Conservation (phyloP, 345 rosid genomes). For the Ceriops tagal region DNA sequence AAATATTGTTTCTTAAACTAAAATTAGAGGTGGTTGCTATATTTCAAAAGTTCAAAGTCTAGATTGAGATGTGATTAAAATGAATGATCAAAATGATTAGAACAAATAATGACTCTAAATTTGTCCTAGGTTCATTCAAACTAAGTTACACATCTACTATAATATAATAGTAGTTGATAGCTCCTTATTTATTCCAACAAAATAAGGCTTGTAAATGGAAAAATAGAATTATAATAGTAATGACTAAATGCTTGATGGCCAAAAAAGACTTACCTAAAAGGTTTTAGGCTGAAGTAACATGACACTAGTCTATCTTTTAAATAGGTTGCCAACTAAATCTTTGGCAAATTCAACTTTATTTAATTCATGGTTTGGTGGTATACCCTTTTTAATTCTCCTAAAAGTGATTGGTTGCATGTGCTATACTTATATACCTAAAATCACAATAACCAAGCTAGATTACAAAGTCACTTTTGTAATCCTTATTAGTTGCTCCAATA, state of each 20-base stretch:
- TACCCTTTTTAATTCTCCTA: too few species aligned
- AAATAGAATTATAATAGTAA: not conserved
- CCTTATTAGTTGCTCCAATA: too few species aligned
- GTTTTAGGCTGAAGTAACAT: not conserved
- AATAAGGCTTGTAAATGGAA: not conserved
- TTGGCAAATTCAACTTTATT: rapidly evolving
- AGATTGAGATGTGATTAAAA: not conserved
- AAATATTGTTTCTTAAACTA: not conserved
- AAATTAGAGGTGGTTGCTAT: not conserved
- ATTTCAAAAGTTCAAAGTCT: not conserved
- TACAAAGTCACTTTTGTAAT: too few species aligned
- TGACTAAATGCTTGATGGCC: not conserved
- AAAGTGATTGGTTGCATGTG: too few species aligned
- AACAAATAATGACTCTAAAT: not conserved
- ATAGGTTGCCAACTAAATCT: not conserved
- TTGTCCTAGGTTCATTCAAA: not conserved
- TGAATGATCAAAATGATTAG: not conserved
- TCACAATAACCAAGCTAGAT: too few species aligned
- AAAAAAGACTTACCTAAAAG: not conserved
- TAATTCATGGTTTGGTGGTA: too few species aligned
- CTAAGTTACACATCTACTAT: not conserved
- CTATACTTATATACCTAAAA: too few species aligned
- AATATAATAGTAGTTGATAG: not conserved
- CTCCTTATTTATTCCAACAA: not conserved
- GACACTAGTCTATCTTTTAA: not conserved